Evolutionary conservation across 2,329 filamentous ascomycete genomes (phyloP), one percentile per base, ranked within the genome.

Genomic region (Metarhizium guizhouense): DNA sequence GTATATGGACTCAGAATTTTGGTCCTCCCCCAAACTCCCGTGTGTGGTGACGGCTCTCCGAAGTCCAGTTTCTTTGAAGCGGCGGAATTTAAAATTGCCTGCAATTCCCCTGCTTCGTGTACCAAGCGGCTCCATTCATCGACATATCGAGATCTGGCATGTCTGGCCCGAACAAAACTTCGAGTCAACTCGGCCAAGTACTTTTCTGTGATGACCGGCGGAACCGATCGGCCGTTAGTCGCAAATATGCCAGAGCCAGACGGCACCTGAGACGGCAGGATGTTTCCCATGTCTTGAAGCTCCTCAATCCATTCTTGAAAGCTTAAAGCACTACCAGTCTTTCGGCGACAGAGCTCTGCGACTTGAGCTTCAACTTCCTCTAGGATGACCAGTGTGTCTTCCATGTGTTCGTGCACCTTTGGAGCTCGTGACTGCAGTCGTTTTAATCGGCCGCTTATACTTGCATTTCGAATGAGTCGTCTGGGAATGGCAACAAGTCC

Each of bases 221-320:
- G 93, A 2, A 93, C 67, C 5, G 70, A 75, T 53, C 75, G 73
- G 48, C 66, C 67, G 18, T 76, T 72, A 32, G 77, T 72, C 20
- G 73, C 70, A 47, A 75, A 66, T 20, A 73, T 70, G 34, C 75
- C 67, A 49, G 69, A 65, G 48, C 70, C 61, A 48, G 70, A 67
- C 54, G 76, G 72, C 2, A 80, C 76, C 47, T 75, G 75, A 4
- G 76, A 74, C 61, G 93, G 89, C 2, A 85, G 82, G 6, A 90
- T 70, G 62, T 82, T 85, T 48, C 85, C 84, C 60, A 86, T 82
- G 60, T 97, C 93, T 3, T 84, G 85, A 36, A 99, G 75, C 66
- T 99, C 94, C 62, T 97, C 93, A 61, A 99, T 95, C 94, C 94
- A 99, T 62, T 96, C 92, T 62, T 86, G 83, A 65, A 92, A 94